Evolutionary conservation across 495 filamentous ascomycete species (phyloP), one percentile per base, ranked within the genome.

Genomic region (Penicillium tannophilum): DNA sequence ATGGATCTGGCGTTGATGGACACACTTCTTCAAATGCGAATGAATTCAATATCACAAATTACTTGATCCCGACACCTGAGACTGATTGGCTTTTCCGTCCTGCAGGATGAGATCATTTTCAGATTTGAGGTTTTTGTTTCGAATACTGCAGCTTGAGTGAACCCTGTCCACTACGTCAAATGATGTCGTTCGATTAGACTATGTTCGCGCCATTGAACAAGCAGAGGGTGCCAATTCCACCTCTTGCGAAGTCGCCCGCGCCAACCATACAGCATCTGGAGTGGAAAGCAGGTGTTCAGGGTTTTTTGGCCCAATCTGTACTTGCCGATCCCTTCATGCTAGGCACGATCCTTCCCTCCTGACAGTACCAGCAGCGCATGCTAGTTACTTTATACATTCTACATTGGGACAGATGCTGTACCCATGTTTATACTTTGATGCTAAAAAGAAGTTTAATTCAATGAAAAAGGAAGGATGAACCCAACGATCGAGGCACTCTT

Each of bases 31-130:
- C 61, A 3, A 74, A 73, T 42, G 56, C 68, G 42, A 78, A 78
- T 24, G 77, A 80, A 55, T 78, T 80, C 52, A 80, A 79, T 54
- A 79, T 80, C 41, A 80, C 76, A 2, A 79, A 80, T 53, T 80
- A 80, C 55, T 35, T 80, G 31, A 73, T 80, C 16, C 77, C 77
- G 8, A 80, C 76, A 0, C 77, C 77, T 0, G 77, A 80, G 47
- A 79, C 77, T 14, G 77, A 80, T 61, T 80, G 77, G 77, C 51
- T 80, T 11, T 79, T 79, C 51, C 67, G 72, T 0, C 71, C 76
- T 5, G 63, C 55, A 7, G 67, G 71, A 46, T 78, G 63, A 67
- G 50, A n/a, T 10, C 8, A 7, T 9, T 6, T 49, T 17, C n/a
- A 14, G 11, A 14, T 19, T 0, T 41, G 12, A 35, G 17, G n/a